Evolutionary conservation across 345 rosid species (phyloP), one percentile per base, ranked within the genome.

Genomic region (Sonneratia caseolaris): DNA sequence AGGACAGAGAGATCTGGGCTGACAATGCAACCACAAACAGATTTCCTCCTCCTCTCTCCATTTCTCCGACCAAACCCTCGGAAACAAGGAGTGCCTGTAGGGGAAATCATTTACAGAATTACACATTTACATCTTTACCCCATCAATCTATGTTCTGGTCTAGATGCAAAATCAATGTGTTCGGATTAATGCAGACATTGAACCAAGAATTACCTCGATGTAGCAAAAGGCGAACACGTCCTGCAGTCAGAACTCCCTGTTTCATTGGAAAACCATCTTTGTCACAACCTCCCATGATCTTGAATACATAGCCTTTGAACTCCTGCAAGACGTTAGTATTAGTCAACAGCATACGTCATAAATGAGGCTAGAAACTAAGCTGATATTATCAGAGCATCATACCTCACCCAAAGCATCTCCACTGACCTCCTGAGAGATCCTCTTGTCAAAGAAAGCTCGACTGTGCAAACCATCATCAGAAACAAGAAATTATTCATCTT

Each of bases 231-330:
- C 88, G 95, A 45, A 91, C 97, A 74, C 97, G 92, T 35, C 95
- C 91, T 12, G 92, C 84, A 64, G 94, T 86, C 19, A 89, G 78
- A 73, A 91, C 97, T 75, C 97, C 97, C 76, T 91, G 97, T 81
- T 91, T 89, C 95, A 91, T 87, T 22, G 97, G 95, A 66, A 91
- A 91, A 47, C 97, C 97, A 64, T 91, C 95, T 78, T 89, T 89
- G 86, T 91, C 97, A 37, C 92, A 89, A 7, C 97, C 97, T 77
- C 95, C 95, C 94, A 75, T 91, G 82, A 91, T 91, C 79, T 87
- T 87, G 81, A 91, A 91, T 1, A 91, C 84, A 61, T 91, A 91
- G 0, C 97, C 95, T 77, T 84, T 91, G 80, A 91, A 91, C 73
- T 91, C 93, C 97, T 91, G 68, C 68, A 53, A 12, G 57, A 71